Evolutionary conservation across 495 filamentous ascomycete species (phyloP).

Genomic region (Friedmanniomyces endolithicus): DNA sequence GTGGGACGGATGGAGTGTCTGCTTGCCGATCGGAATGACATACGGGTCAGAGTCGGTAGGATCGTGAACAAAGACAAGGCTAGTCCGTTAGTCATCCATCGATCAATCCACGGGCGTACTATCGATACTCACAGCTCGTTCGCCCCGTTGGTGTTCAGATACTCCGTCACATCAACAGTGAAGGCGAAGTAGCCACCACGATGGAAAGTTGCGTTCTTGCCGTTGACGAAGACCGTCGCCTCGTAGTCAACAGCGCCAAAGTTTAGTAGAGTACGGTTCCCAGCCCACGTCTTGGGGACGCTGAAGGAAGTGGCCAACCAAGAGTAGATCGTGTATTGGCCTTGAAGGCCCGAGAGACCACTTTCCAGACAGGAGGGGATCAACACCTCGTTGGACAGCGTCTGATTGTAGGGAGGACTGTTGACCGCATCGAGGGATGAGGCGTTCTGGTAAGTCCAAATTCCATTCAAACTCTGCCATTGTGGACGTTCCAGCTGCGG

Average conservation of each 20-base stretch:
- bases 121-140: constrained; percentile 40
- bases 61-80: constrained; percentile 50
- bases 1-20: constrained; percentile 44
- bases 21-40: constrained; percentile 55
- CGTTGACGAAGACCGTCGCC: constrained; percentile 53
- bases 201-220: constrained; percentile 40
- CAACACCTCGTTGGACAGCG: constrained; percentile 39
- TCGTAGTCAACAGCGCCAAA: constrained; percentile 61
- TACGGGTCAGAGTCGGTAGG: constrained; percentile 45
- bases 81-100: constrained; percentile 14
- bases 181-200: constrained; percentile 53
- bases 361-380: constrained; percentile 56
- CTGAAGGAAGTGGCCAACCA: constrained; percentile 50
- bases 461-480: constrained; percentile 53
- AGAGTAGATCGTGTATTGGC: constrained; percentile 37
- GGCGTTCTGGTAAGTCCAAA: constrained; percentile 51
- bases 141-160: constrained; percentile 31
- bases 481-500: constrained; percentile 44
- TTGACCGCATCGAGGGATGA: constrained; percentile 30
- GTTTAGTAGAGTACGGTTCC: constrained; percentile 42
- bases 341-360: constrained; percentile 42
- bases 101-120: too few relatives aligned
- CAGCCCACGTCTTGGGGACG: constrained; percentile 37
- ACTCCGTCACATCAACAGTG: constrained; percentile 44
- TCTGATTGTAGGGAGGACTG: constrained; percentile 33